Base-by-base conservation (phyloP, 306 rosid genomes). In the Lathyrus oleraceus region DNA sequence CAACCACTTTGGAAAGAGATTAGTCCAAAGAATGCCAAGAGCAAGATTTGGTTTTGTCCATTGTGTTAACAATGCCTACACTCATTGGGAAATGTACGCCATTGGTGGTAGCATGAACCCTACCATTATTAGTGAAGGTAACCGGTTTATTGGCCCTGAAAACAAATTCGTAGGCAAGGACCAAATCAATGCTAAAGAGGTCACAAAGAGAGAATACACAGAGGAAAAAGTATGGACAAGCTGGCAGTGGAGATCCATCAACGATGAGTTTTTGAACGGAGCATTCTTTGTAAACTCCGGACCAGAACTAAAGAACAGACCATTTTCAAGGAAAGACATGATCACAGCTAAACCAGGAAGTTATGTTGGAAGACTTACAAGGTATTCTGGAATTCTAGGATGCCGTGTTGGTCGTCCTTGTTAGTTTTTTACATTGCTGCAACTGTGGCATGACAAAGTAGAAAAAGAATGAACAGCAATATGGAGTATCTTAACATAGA, bases 21-120 rank as follows among this genome's bases (percentile, higher is more conserved):
- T 83, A 52, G 57, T 80, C 36, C 96, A 92, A 63, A 82, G 98
- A 72, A 89, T 92, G 92, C 95, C 98, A 0, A 87, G 96, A 68
- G 54, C 70, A 43, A 75, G 95, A 71, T 79, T 61, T 70, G 98
- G 96, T 27, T 92, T 89, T 60, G 3, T 89, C 72, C 96, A 92
- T 21, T 74, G 79, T 0, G 87, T 92, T 12, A 92, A 92, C 79
- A 89, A 92, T 40, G 92, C 85, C 77, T 92, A 89, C 81, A 87
- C 88, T 38, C 95, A 86, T 10, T 92, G 96, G 96, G 73, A 78
- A 39, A 89, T 87, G 98, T 92, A 92, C 20, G 98, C 98, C 79
- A 87, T 92, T 14, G 98, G 98, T 5, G 95, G 96, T 13, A 89
- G 84, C 83, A 20, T 45, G 66, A 65, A 81, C 45, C 95, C 98